Evolutionary conservation across 225 moss, liverwort and hornwort genomes (phyloP).

Genomic region (Marchantia polymorpha): DNA sequence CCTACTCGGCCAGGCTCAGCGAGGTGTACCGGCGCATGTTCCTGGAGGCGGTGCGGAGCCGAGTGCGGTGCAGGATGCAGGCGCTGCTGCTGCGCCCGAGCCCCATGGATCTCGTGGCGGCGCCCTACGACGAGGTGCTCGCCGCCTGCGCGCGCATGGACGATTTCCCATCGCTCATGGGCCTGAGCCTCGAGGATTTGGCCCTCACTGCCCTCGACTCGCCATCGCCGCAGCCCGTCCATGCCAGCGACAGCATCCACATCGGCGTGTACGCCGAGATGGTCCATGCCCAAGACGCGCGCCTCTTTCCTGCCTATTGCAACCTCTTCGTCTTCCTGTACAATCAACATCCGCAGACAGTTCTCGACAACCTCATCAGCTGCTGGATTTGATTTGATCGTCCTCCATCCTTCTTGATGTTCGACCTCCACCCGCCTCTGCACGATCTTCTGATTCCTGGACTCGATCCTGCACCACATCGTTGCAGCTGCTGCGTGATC

Average conservation of each 20-base stretch:
- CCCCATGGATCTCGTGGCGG: constrained; percentile 7
- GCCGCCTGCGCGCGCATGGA: background rate
- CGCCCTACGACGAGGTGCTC: constrained; percentile 14
- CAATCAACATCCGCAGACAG: constrained; percentile 27
- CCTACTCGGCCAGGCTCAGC: constrained; percentile 4
- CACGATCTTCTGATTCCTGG: too few species aligned
- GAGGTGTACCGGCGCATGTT: constrained; percentile 34
- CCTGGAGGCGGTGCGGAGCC: constrained; percentile 19
- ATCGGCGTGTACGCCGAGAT: constrained; percentile 33
- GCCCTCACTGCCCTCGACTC: constrained; percentile 7
- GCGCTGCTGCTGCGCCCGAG: constrained; percentile 15
- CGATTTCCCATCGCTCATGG: constrained; percentile 15
- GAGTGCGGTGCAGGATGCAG: constrained; percentile 18
- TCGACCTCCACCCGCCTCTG: too few species aligned
- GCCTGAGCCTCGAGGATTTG: constrained; percentile 9
- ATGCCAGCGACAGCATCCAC: constrained; percentile 6
- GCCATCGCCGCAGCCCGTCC: background rate
- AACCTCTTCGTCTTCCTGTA: constrained; percentile 28
- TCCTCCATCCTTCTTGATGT: too few species aligned
- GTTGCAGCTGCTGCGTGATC: too few species aligned
- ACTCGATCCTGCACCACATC: too few species aligned
- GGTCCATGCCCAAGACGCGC: constrained; percentile 18
- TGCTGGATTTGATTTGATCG: constrained; percentile 29
- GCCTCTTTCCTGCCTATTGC: constrained; percentile 12
- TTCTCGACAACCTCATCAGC: constrained; percentile 28